These are phyloP conservation scores for Aspergillus avenaceus DNA, from an alignment of 495 filamentous ascomycete genomes.

Conservation along the genomic window DNA sequence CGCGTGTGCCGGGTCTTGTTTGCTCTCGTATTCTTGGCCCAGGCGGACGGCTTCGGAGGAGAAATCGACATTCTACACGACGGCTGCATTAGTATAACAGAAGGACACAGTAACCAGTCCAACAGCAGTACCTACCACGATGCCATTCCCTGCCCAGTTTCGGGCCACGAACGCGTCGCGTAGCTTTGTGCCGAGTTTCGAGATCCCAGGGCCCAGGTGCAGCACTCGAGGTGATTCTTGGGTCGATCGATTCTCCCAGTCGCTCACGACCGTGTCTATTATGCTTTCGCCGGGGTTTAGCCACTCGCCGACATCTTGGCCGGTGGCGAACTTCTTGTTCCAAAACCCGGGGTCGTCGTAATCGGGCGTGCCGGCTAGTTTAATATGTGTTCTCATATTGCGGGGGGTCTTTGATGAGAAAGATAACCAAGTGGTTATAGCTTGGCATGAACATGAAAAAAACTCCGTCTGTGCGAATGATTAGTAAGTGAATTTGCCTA, in stretches of 20 bases:
- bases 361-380: slow-evolving; percentile 30
- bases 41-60: slow-evolving; percentile 40
- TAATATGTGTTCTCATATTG: slow-evolving; percentile 22
- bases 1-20: slow-evolving; percentile 13
- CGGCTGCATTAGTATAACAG: neutral
- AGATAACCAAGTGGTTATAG: no score
- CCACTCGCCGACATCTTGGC: slow-evolving; percentile 42
- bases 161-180: slow-evolving; percentile 27
- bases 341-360: slow-evolving; percentile 38
- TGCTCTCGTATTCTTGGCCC: slow-evolving; percentile 23
- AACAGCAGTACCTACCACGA: slow-evolving; percentile 40
- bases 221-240: slow-evolving; percentile 23
- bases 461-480: no score
- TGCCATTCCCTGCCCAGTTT: slow-evolving; percentile 28
- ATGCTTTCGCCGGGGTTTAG: slow-evolving; percentile 36
- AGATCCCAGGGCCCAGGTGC: slow-evolving; percentile 40
- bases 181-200: slow-evolving; percentile 30
- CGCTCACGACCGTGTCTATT: slow-evolving; percentile 25
- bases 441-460: no score
- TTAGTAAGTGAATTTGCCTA: no score
- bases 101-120: neutral
- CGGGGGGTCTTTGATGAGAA: no score
- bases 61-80: slow-evolving; percentile 39
- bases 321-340: slow-evolving; percentile 37
- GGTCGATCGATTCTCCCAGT: slow-evolving; percentile 19